Conservation (phyloP, 352 stramenopile genomes). For the Globisporangium camurandrum region DNA sequence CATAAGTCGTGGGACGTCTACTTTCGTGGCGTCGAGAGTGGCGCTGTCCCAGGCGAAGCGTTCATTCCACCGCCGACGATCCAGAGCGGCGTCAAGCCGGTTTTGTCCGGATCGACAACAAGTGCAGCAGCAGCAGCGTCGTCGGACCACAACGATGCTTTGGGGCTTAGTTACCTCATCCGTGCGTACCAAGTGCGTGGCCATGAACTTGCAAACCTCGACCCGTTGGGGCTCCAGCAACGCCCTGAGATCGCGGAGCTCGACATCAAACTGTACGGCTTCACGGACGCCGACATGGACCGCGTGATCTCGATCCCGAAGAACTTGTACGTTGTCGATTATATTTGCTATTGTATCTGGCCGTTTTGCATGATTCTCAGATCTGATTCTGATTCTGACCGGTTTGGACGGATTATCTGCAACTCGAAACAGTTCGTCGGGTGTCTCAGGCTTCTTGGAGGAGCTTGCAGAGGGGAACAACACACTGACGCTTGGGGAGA, state of each 20-base stretch:
- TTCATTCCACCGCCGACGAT: slow-evolving; percentile 81
- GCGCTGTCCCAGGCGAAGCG: slow-evolving; percentile 66
- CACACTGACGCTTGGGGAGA: slow-evolving; percentile 91
- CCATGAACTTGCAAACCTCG: slow-evolving; percentile 94
- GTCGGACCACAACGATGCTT: slow-evolving; percentile 59
- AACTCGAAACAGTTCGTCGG: slow-evolving; percentile 43
- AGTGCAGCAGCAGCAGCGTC: slow-evolving; percentile 20
- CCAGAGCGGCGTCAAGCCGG: slow-evolving; percentile 61
- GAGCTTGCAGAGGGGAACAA: slow-evolving; percentile 59
- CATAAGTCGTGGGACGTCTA: slow-evolving; percentile 87
- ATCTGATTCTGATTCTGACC: no score
- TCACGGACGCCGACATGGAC: slow-evolving; percentile 86
- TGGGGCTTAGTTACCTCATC: slow-evolving; percentile 96
- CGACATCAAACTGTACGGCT: slow-evolving; percentile 91
- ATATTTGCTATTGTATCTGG: no score
- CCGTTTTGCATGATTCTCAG: no score
- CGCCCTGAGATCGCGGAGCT: slow-evolving; percentile 66
- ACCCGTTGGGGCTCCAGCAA: slow-evolving; percentile 92
- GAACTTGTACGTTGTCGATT: slow-evolving; percentile 84
- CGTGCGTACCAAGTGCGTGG: slow-evolving; percentile 96
- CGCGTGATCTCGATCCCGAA: slow-evolving; percentile 79
- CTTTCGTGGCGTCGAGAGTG: slow-evolving; percentile 76
- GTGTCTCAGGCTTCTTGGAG: slow-evolving; percentile 87
- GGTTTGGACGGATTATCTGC: background rate
- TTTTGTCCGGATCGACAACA: slow-evolving; percentile 39